Evolutionary conservation across 495 filamentous ascomycete genomes (phyloP), one percentile per base, ranked within the genome.

Genomic region (Trichoderma virens): DNA sequence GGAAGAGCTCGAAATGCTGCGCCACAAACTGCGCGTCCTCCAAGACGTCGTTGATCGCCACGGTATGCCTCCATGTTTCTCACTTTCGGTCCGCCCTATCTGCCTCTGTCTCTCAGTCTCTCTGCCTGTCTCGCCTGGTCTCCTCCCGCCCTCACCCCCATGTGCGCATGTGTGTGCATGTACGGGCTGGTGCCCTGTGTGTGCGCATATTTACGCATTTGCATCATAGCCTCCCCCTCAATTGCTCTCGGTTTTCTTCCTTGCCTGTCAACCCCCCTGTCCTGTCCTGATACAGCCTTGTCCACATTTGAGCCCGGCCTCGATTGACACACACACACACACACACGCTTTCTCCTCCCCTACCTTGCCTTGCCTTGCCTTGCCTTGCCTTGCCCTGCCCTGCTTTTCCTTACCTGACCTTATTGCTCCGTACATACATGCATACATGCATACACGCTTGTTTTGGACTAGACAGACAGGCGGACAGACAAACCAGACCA

Each of bases 1-100:
- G 64, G 66, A 75, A 45, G 79, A 81, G 68, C 70, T 79, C 47
- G 74, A 78, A 34, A 80, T 80, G 77, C 68, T 82, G 63, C 76
- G 73, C 45, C 77, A 77, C 66, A 82, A 82, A 65, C 72, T 71
- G 27, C 76, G 74, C 67, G 75, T 74, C 61, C 65, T 82, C 65
- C 73, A 73, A 66, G 68, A 73, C 63, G 80, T 78, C 66, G 70
- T 70, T 61, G 72, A 75, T 62, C 75, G 72, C 63, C 71, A 78
- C 68, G 74, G 79, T 82, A 71, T 77, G 65, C 61, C 28, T 23
- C 35, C 35, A 61, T 32, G 39, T 14, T 34, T 32, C n/a, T 59
- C 43, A 43, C 60, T 7, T 59, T 35, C 18, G 13, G 28, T 35
- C 61, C 31, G 66, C 61, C 31, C 61, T 63, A 60, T 62, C 60